Base-by-base conservation (phyloP, 768 basidiomycete genomes). In the Pisolithus sp. region DNA sequence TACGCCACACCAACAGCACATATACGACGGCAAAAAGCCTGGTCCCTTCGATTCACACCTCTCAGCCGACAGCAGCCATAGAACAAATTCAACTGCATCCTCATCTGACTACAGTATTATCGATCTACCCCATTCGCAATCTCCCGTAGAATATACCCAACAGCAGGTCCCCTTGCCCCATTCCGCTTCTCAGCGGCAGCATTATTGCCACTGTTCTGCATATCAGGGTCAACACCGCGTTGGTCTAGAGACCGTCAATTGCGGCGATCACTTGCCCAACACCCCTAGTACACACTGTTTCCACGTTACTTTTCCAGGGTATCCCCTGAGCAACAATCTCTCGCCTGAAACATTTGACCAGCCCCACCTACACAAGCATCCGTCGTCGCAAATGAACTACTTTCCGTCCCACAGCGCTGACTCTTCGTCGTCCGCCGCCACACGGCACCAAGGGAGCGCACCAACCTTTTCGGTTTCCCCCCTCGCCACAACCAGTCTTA, bases 1-100 rank as follows among this genome's bases (percentile, higher is more conserved):
- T 45, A 15, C 24, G 43, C 43, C 43, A 45, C 43, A 45, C 43
- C 30, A 61, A 53, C 58, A 55, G 47, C 59, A 63, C 36, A 45
- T 54, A 9, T 61, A 57, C 38, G 65, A 56, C 1, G 50, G 57
- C 3, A 50, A 53, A 12, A 55, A 53, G 20, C 23, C 53, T 7
- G 66, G 63, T 45, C 67, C 68, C 15, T 54, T 57, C 0, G 63
- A 59, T 0, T 62, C 66, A 0, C 58, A 60, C 13, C 50, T 58
- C 36, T 67, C 63, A 21, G 18, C 46, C 3, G 61, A 65, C 3
- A 64, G 64, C 34, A 59, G 51, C 38, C 65, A 67, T 63, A 67
- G 67, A 37, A 48, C 53, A 13, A 56, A 60, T 0, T 61, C 65
- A 15, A 34, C 34, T 4, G 58, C 65, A 0, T 62, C 61, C 1